Evolutionary conservation across 495 filamentous ascomycete species (phyloP).

Genomic region (Copromyces sp.): DNA sequence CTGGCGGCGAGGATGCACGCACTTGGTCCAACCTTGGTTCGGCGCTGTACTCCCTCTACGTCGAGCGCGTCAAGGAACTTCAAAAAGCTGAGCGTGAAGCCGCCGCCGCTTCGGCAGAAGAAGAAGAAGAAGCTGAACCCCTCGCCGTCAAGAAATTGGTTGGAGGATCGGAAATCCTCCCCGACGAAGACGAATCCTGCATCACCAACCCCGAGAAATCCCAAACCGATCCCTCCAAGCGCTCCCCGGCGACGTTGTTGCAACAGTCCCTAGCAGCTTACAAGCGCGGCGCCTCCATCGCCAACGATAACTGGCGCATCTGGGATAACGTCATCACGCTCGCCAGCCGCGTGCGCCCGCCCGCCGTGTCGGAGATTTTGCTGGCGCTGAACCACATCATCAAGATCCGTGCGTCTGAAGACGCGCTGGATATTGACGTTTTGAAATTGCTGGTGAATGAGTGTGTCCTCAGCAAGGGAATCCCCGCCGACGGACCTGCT

Average conservation of each 20-base stretch:
- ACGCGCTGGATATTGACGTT: conserved; percentile 64
- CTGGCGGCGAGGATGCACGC: conserved; percentile 81
- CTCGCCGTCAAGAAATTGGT: conserved; percentile 1
- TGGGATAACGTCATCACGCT: conserved; percentile 94
- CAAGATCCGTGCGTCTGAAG: conserved; percentile 63
- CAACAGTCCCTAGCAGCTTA: conserved; percentile 71
- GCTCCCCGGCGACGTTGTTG: conserved; percentile 50
- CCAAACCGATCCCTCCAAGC: not conserved
- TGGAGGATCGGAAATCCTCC: not conserved
- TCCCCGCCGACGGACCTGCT: conserved; percentile 4
- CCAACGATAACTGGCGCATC: conserved; percentile 76
- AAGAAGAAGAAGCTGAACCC: too few species aligned
- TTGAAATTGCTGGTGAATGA: conserved; percentile 62
- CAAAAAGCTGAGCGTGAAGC: conserved; percentile 18
- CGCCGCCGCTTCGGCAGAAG: conserved; percentile 4
- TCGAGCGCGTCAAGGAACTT: conserved; percentile 31
- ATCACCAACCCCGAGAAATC: not conserved
- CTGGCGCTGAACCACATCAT: conserved; percentile 63
- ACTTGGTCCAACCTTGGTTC: conserved; percentile 93
- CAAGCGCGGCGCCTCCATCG: conserved; percentile 70
- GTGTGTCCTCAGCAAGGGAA: conserved; percentile 36
- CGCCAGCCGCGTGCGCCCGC: conserved; percentile 58
- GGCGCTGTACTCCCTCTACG: conserved; percentile 45
- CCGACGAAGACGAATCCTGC: conserved; percentile 15
- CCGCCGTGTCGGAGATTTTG: conserved; percentile 63